phyloP scores from a whole-genome alignment of 2,329 filamentous ascomycete species.

The Fusarium musae region DNA sequence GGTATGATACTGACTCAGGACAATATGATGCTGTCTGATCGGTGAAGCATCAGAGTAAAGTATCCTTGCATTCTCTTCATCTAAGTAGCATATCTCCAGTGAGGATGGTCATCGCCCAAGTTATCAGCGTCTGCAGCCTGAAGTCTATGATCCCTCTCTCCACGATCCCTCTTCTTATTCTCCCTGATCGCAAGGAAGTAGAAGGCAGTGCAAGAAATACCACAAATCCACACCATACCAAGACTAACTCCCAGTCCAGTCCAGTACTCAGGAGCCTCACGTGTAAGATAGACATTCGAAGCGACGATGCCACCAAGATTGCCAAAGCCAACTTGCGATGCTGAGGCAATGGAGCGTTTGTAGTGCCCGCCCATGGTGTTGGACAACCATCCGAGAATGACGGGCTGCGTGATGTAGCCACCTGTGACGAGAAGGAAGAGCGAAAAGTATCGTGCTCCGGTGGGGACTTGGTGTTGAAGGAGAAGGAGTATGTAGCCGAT shows the following conservation, averaged over 20 bases:
- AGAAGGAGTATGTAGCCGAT: constrained; percentile 21
- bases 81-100: constrained; percentile 11
- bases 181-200: constrained; percentile 4
- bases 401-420: constrained; percentile 6
- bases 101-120: constrained; percentile 2
- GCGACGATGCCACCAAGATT: constrained; percentile 60
- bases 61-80: fast-evolving
- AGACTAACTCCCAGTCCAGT: constrained; percentile 12
- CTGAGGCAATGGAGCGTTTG: not conserved
- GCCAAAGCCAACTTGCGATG: constrained; percentile 39
- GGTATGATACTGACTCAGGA: fast-evolving
- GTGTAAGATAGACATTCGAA: constrained; percentile 9
- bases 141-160: constrained; percentile 7
- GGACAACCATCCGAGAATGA: constrained; percentile 77
- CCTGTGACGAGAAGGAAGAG: constrained; percentile 13
- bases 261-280: constrained; percentile 15
- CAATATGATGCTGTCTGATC: fast-evolving
- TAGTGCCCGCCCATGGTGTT: constrained; percentile 66
- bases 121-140: not conserved
- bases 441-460: constrained; percentile 21
- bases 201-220: not conserved
- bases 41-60: fast-evolving
- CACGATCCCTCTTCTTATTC: constrained; percentile 22
- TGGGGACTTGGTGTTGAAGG: not conserved
- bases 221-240: constrained; percentile 13